Evolutionary conservation across 78 protist genomes (phyloP).

Genomic region (Diacronema lutheri): DNA sequence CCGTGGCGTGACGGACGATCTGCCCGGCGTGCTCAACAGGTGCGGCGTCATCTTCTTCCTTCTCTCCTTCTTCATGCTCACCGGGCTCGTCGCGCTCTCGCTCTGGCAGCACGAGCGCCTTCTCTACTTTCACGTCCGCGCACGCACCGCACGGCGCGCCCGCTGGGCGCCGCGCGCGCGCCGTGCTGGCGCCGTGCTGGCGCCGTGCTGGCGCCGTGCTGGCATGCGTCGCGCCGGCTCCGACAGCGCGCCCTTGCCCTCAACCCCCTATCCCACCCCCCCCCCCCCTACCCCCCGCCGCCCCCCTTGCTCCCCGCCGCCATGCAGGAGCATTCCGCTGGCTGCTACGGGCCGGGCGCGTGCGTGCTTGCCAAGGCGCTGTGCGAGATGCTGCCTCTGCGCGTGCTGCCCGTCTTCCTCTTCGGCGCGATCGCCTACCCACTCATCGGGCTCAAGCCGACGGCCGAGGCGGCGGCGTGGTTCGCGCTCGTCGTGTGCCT

Average conservation of each 20-base stretch:
- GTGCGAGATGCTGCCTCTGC: neutral
- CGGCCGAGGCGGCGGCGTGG: neutral
- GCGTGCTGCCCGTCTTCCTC: neutral
- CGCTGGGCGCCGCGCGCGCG: neutral
- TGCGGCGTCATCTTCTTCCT: slow-evolving; percentile 1
- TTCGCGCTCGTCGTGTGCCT: neutral
- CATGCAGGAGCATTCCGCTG: neutral
- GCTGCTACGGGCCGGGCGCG: slow-evolving; percentile 4
- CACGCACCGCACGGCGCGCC: no score
- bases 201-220: no score
- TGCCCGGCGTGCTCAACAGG: slow-evolving; percentile 2
- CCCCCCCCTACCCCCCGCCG: no score
- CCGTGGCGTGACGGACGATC: no score
- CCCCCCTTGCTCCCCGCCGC: neutral
- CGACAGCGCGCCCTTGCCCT: no score
- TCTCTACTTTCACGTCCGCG: slow-evolving; percentile 5
- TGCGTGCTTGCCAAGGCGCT: neutral
- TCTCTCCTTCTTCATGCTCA: neutral
- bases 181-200: neutral
- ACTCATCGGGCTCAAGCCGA: neutral
- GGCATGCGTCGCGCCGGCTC: no score
- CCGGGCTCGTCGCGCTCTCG: neutral
- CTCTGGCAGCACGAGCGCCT: slow-evolving; percentile 4
- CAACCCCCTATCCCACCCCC: no score
- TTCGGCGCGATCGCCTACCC: neutral